Evolutionary conservation across 2,329 filamentous ascomycete genomes (phyloP).

Genomic region (Cryphonectria naterciae): DNA sequence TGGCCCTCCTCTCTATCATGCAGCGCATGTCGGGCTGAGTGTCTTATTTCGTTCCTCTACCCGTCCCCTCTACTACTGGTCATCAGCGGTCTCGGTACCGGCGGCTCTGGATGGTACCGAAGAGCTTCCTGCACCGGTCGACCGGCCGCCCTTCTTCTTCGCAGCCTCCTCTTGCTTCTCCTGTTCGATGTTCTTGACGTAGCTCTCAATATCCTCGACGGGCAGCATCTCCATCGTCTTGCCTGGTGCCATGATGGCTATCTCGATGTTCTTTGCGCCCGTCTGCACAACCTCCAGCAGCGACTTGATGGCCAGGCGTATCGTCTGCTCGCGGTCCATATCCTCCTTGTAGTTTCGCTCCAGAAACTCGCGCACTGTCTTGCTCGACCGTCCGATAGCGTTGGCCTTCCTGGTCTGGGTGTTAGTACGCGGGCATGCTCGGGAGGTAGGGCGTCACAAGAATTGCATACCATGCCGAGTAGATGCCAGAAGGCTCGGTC

Average conservation of each 20-base stretch:
- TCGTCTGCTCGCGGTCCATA: slow-evolving; percentile 95
- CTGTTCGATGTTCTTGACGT: slow-evolving; percentile 98
- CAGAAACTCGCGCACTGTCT: slow-evolving; percentile 97
- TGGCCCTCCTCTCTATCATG: slow-evolving; percentile 23
- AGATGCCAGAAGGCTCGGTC: slow-evolving; percentile 99
- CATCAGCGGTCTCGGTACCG: slow-evolving; percentile 36
- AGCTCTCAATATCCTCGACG: slow-evolving; percentile 93
- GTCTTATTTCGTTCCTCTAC: slow-evolving; percentile 18
- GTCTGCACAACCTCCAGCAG: slow-evolving; percentile 97
- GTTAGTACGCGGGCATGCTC: slow-evolving; percentile 17
- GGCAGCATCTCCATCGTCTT: slow-evolving; percentile 92
- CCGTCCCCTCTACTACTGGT: slow-evolving; percentile 13
- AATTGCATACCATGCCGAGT: slow-evolving; percentile 89
- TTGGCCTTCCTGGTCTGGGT: slow-evolving; percentile 83
- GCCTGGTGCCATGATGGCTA: slow-evolving; percentile 94
- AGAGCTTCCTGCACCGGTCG: slow-evolving; percentile 70
- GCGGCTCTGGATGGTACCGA: slow-evolving; percentile 72
- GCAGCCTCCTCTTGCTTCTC: slow-evolving; percentile 99
- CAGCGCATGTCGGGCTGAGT: slow-evolving; percentile 9
- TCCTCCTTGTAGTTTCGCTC: slow-evolving; percentile 98
- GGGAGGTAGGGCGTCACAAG: slow-evolving; percentile 27
- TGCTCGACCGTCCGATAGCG: slow-evolving; percentile 96
- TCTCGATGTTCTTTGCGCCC: slow-evolving; percentile 99
- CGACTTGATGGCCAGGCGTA: slow-evolving; percentile 97
- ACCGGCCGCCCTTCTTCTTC: slow-evolving; percentile 88